Evolutionary conservation across 768 basidiomycete genomes (phyloP).

Genomic region (Mycena sanguinolenta): DNA sequence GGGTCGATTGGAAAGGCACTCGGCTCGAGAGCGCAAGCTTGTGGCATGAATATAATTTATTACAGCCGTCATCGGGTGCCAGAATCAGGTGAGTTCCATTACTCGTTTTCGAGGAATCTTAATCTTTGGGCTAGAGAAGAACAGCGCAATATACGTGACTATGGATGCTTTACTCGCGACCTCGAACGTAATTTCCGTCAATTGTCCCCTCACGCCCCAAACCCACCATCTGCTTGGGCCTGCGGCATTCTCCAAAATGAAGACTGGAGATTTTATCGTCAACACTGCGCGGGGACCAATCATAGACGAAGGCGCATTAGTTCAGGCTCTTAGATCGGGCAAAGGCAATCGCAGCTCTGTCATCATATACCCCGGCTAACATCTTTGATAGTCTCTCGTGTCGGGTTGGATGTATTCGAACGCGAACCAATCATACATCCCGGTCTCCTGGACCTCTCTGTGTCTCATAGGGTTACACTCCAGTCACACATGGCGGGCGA

Average conservation of each 20-base stretch:
- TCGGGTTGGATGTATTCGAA: slow-evolving; percentile 39
- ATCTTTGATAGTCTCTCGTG: slow-evolving; percentile 26
- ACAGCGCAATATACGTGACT: slow-evolving; percentile 33
- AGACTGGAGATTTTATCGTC: slow-evolving; percentile 58
- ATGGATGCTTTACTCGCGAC: slow-evolving; percentile 36
- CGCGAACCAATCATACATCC: slow-evolving; percentile 37
- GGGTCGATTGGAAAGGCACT: slow-evolving; percentile 40
- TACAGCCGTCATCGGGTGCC: slow-evolving; percentile 35
- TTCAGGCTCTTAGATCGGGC: slow-evolving; percentile 51
- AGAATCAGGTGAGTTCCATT: slow-evolving; percentile 28
- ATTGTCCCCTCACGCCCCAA: slow-evolving; percentile 37
- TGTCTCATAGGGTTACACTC: slow-evolving; percentile 31
- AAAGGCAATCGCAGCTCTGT: slow-evolving; percentile 27
- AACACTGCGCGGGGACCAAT: slow-evolving; percentile 66
- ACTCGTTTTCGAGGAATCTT: background rate
- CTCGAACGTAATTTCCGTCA: slow-evolving; percentile 39
- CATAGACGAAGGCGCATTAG: slow-evolving; percentile 60
- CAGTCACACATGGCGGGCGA: slow-evolving; percentile 31
- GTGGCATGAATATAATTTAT: slow-evolving; percentile 43
- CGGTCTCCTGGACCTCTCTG: slow-evolving; percentile 32
- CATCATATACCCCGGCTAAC: too few relatives aligned
- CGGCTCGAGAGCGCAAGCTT: slow-evolving; percentile 35
- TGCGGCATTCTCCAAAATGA: slow-evolving; percentile 48
- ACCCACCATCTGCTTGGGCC: slow-evolving; percentile 39
- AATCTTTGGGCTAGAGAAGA: slow-evolving; percentile 6